Evolutionary conservation across 805 yeast species (phyloP), one percentile per base, ranked within the genome.

Genomic region (Candida pseudoglaebosa): DNA sequence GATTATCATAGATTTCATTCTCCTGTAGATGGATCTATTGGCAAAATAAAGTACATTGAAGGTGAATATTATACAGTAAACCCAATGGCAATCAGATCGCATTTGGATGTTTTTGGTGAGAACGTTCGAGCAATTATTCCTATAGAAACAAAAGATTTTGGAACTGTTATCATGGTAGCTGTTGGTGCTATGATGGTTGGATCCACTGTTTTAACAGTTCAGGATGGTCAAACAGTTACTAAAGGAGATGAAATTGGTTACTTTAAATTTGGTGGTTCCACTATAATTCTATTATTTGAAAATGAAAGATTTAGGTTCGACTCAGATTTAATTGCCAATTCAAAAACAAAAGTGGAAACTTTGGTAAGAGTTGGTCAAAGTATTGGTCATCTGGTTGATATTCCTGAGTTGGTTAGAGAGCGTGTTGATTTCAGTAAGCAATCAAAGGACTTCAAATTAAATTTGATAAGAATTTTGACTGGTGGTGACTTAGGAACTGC

Each of bases 111-210:
- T 1, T 93, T 78, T 62, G 96, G 97, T 6, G 97, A 90, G 50
- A 91, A 91, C 52, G 80, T 86, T 1, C 71, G 98, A 28, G 81
- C 82, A 3, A 64, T 89, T 2, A 70, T 90, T 2, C 89, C 95
- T 0, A 80, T 91, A 15, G 77, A 84, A 21, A 78, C 95, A 1
- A 69, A 73, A 22, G 66, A 74, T n/a, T 90, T 87, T 57, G 97
- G 97, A 0, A 71, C 75, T 0, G 84, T 91, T 14, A 65, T 84
- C 44, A 72, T 86, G 62, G 77, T 88, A 16, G 80, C 93, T 4
- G 87, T 91, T 3, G 99, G 99, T 24, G 99, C 99, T 0, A 91
- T 93, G 98, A 89, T 91, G 97, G 99, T 91, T 2, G 98, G 98
- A 0, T 83, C 95, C 2, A 89, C 83, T 2, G 74, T 88, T 0